Base-by-base conservation (phyloP, 2,329 filamentous ascomycete species). In the Cytospora schulzeri region DNA sequence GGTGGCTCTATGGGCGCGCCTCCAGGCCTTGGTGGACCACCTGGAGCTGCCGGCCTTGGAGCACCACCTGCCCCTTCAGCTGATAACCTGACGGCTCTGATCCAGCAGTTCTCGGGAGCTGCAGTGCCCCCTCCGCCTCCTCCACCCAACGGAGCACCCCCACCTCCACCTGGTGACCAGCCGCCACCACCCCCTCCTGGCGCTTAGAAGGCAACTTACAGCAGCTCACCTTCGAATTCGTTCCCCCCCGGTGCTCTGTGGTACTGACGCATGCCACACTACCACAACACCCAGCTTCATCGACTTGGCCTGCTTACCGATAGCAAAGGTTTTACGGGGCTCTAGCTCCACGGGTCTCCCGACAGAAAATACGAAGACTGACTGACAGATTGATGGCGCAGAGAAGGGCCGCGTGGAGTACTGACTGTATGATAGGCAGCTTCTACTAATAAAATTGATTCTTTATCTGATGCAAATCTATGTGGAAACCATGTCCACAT, bases 51-150 rank as follows among this genome's bases (percentile, higher is more conserved):
- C 51, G 83, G 73, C 38, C 69, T 70, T 28, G 67, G 63, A 66
- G 83, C 81, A 64, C 83, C 84, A 54, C 83, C 85, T 71, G 83
- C 79, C 66, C 78, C 85, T 28, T 76, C 77, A 52, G 83, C 84
- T 66, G 65, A 67, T 54, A 86, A 85, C 50, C 79, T 89, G 66
- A 88, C 84, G 72, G 85, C 86, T 55, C 80, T 91, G 65, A 88
- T 90, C 71, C 86, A 90, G 75, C 88, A 88, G 71, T 91, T 77
- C 57, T 73, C 75, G 38, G 73, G 72, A 62, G 73, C 71, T 22
- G 68, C 70, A 3, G 61, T 52, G 17, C 73, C 73, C 3, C 73
- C 73, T 11, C 73, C 68, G 2, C 66, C 68, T 1, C 67, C 73
- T 50, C 73, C 73, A 29, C 68, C 71, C n/a, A 72, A 73, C 24